Percentiles rank a stretch among this genome's conserved stretches.
phyloP scores from a whole-genome alignment of 495 filamentous ascomycete genomes.

The Penicillium odoratum region DNA sequence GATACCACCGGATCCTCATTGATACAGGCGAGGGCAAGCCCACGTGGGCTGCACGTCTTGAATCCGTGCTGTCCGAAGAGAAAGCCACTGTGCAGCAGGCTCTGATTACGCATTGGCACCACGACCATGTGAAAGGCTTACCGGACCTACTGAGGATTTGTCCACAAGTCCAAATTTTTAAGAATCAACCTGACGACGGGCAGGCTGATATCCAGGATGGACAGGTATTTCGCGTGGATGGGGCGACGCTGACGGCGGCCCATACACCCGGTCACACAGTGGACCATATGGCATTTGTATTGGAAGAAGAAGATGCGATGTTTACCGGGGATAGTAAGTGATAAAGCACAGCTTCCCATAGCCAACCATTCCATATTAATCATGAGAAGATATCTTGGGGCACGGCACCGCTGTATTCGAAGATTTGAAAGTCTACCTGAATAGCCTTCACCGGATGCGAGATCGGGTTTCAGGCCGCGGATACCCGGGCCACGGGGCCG shows the following conservation, averaged over 20 bases:
- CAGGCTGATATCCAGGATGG: conserved; percentile 61
- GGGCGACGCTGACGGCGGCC: conserved; percentile 71
- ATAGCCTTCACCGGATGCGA: conserved; percentile 71
- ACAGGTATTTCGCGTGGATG: conserved; percentile 71
- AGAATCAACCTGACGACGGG: conserved; percentile 45
- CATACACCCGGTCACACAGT: conserved; percentile 83
- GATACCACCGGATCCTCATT: conserved; percentile 65
- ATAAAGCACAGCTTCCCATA: no score
- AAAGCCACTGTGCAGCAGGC: conserved; percentile 61
- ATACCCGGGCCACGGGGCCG: conserved; percentile 85
- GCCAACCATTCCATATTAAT: not conserved
- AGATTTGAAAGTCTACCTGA: conserved; percentile 70
- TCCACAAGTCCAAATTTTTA: conserved; percentile 55
- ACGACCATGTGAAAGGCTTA: conserved; percentile 78
- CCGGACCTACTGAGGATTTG: conserved; percentile 61
- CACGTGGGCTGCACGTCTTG: conserved; percentile 59
- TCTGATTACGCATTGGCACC: conserved; percentile 89
- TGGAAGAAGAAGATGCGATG: conserved; percentile 76
- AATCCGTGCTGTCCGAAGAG: conserved; percentile 62
- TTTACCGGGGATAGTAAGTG: conserved; percentile 85
- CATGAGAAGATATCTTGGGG: conserved; percentile 67
- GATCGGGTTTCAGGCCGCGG: conserved; percentile 63
- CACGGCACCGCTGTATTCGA: conserved; percentile 94
- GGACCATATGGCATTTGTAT: conserved; percentile 77
- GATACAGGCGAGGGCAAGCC: conserved; percentile 75